phyloP scores from a whole-genome alignment of 2,329 filamentous ascomycete species.

The Knoxdaviesia proteae region DNA sequence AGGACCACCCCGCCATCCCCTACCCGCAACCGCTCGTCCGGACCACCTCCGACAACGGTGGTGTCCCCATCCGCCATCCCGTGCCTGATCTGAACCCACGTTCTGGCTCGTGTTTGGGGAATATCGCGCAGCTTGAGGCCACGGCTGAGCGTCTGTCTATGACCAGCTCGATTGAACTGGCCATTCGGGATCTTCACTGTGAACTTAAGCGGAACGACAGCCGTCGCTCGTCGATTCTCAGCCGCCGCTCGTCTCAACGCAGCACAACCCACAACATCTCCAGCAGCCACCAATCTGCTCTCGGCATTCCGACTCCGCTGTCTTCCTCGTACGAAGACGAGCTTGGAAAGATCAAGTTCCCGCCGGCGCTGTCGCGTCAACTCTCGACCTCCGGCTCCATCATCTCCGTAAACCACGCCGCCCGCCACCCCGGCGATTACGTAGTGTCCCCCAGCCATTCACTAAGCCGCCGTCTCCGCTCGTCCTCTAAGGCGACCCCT shows the following conservation, averaged over 20 bases:
- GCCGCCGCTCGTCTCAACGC: conserved; percentile 8
- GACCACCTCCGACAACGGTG: conserved; percentile 21
- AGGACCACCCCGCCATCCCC: not conserved
- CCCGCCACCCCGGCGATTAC: conserved; percentile 43
- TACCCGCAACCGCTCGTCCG: conserved; percentile 22
- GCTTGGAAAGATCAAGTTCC: not conserved
- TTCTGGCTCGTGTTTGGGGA: conserved; percentile 40
- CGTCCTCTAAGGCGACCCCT: conserved; percentile 29
- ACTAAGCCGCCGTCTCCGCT: conserved; percentile 32
- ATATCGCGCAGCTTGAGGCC: conserved; percentile 55
- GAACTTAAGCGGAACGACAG: conserved; percentile 53
- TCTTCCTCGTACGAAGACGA: conserved; percentile 1
- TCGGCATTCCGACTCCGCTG: conserved; percentile 8
- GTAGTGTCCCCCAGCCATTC: conserved; percentile 47
- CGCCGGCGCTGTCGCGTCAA: conserved; percentile 17
- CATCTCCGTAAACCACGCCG: conserved; percentile 44
- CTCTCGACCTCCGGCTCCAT: conserved; percentile 38
- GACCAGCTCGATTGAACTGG: conserved; percentile 57
- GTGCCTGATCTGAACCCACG: conserved; percentile 40
- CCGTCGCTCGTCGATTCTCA: conserved; percentile 39
- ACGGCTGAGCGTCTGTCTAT: conserved; percentile 54
- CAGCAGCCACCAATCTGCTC: conserved; percentile 3
- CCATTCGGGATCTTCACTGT: conserved; percentile 52
- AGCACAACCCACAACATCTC: conserved; percentile 11
- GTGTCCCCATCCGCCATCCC: conserved; percentile 31